Percentiles rank a stretch among this genome's conserved stretches.
Evolutionary conservation across 2,329 filamentous ascomycete species (phyloP).

Genomic region (Colletotrichum filicis): DNA sequence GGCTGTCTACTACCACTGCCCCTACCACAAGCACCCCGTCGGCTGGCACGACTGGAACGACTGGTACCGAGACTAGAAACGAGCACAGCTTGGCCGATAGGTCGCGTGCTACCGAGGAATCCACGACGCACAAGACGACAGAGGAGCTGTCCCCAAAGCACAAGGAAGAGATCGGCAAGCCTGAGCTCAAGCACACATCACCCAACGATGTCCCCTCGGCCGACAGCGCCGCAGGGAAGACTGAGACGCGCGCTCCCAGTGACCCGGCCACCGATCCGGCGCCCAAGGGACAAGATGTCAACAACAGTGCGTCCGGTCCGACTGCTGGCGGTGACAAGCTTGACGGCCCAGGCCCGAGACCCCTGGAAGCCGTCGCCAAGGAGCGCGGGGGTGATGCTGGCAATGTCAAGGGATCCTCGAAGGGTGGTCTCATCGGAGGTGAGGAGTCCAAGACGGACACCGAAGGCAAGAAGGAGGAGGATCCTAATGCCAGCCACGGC

Average conservation of each 20-base stretch:
- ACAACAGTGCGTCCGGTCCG: conserved; percentile 43
- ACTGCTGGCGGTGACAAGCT: conserved; percentile 48
- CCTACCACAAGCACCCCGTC: conserved; percentile 1
- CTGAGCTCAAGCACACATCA: conserved; percentile 36
- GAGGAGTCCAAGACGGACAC: conserved; percentile 26
- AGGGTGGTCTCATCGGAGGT: conserved; percentile 31
- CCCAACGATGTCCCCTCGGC: conserved; percentile 32
- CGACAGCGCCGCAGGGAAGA: conserved; percentile 45
- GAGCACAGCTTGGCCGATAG: not conserved
- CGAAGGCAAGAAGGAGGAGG: conserved; percentile 35
- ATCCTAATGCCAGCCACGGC: conserved; percentile 17
- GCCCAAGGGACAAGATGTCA: conserved; percentile 49
- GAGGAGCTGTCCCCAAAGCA: not conserved
- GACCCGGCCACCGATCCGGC: conserved; percentile 47
- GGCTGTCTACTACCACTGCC: not conserved
- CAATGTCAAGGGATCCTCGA: conserved; percentile 20
- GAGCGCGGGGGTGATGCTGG: conserved; percentile 48
- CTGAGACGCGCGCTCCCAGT: conserved; percentile 52
- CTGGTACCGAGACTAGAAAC: not conserved
- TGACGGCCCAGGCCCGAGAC: conserved; percentile 56
- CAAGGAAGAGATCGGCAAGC: conserved; percentile 38
- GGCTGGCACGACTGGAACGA: not conserved
- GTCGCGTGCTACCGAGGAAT: not conserved
- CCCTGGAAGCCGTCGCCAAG: conserved; percentile 50
- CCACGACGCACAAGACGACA: not conserved